Base-by-base conservation (phyloP, 169 alveolate genomes). In the Haemoproteus tartakovskyi region DNA sequence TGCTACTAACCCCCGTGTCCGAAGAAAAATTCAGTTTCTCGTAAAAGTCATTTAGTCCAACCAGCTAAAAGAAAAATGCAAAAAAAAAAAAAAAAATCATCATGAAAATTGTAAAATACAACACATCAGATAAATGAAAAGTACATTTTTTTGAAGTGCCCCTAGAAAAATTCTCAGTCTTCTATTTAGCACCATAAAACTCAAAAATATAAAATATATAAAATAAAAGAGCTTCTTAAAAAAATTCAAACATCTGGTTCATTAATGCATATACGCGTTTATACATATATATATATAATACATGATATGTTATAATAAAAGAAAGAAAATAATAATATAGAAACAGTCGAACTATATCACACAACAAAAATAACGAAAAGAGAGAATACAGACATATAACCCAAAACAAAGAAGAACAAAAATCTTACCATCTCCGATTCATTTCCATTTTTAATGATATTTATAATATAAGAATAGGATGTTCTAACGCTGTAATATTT, bases 391-490 rank as follows among this genome's bases (percentile, higher is more conserved):
- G 26, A 19, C 11, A 27, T 1, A 48, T 9, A 48, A 19, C n/a
- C 22, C 27, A 36, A 36, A 9, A 9, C 5, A 36, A 36, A 5
- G 9, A 6, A 5, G 43, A 6, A 9, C 46, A n/a, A 22, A 59
- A 19, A 59, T 12, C 21, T 36, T 62, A 74, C 84, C 84, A 24
- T 74, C 47, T 74, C 84, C n/a, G 84, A 74, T 45, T 74, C 84
- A 46, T 56, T 51, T 30, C 84, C 84, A 74, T 74, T 56, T 56
- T 74, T 74, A 27, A 74, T 74, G 57, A 61, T 74, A 57, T 74
- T 74, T 43, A 74, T 33, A 12, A 74, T 74, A 30, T 74, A 74
- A 16, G 84, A 56, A 45, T 74, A 48, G 19, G 64, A 52, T 27
- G 51, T 67, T 24, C 54, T 70, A 52, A 52, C 51, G 41, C 51